phyloP scores from a whole-genome alignment of 2,329 filamentous ascomycete genomes.

The Grosmannia clavigera region DNA sequence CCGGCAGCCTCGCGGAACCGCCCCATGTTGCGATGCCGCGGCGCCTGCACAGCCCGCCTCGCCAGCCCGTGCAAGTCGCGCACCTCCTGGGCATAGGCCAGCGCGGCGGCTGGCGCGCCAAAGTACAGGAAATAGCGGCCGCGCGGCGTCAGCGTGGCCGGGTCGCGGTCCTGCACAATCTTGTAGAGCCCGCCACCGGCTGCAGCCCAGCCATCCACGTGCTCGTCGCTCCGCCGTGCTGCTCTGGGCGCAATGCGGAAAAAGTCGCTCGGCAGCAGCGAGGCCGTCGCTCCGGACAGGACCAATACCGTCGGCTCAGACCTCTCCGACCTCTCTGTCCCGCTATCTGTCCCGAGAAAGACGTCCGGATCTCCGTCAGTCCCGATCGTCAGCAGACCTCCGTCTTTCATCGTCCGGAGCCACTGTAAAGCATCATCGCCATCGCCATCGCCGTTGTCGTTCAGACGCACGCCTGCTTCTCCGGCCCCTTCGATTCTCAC shows the following conservation, averaged over 20 bases:
- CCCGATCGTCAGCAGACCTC: not conserved
- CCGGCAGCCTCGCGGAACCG: constrained; percentile 12
- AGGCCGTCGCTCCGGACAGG: constrained; percentile 44
- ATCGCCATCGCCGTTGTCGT: not conserved
- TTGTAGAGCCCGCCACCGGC: constrained; percentile 14
- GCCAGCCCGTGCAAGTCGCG: constrained; percentile 31
- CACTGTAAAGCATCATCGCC: not conserved
- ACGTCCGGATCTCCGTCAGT: not conserved
- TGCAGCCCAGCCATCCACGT: constrained; percentile 57
- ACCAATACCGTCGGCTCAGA: constrained; percentile 29
- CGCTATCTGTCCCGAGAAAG: not conserved
- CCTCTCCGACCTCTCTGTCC: not conserved
- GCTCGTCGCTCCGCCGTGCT: constrained; percentile 14
- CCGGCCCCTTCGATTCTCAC: not conserved
- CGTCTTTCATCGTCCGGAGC: not conserved
- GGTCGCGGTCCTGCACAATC: constrained; percentile 54
- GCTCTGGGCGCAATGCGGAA: constrained; percentile 45
- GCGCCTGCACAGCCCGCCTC: constrained; percentile 14
- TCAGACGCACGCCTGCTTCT: not conserved
- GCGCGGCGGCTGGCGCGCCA: constrained; percentile 42
- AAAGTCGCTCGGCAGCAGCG: constrained; percentile 57
- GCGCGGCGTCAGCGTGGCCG: constrained; percentile 47
- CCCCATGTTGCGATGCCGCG: constrained; percentile 25
- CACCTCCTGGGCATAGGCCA: constrained; percentile 46
- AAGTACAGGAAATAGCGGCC: constrained; percentile 62